Conservation (phyloP, 208 protist species). For the Acanthamoeba polyphaga region DNA sequence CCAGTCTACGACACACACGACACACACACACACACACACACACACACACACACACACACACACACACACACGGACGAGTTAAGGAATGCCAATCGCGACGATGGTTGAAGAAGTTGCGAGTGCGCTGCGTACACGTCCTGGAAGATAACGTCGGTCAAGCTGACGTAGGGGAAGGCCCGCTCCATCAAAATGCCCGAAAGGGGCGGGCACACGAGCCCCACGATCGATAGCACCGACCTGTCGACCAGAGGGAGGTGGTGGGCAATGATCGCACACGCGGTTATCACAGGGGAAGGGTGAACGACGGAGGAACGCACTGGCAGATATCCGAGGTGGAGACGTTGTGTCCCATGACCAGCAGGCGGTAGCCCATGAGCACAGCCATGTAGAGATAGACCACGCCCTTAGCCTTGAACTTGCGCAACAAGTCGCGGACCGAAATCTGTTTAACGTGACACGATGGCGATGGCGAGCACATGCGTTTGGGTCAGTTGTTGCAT, state of each 20-base stretch:
- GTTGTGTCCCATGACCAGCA: constrained; percentile 77
- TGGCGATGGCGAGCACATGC: not conserved
- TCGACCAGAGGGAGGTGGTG: too few species aligned
- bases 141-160: constrained; percentile 59
- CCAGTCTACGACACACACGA: too few species aligned
- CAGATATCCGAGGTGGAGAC: constrained; percentile 63
- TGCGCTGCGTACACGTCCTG: constrained; percentile 19
- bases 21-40: too few species aligned
- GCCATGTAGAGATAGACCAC: constrained; percentile 55
- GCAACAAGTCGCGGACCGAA: constrained; percentile 33
- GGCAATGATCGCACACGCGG: too few species aligned
- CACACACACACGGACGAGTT: too few species aligned
- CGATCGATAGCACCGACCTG: constrained; percentile 63
- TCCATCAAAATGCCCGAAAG: constrained; percentile 63
- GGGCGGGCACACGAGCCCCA: constrained; percentile 65
- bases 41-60: too few species aligned
- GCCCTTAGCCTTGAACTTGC: constrained; percentile 49
- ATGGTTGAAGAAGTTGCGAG: not conserved
- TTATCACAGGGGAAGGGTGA: not conserved
- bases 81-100: too few species aligned
- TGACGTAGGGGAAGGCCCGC: constrained; percentile 70
- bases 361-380: constrained; percentile 36
- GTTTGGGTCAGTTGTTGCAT: too few species aligned
- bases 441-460: constrained; percentile 11
- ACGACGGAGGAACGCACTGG: not conserved